A percentile compares a stretch with the other conserved stretches of the same genome.
Conservation (phyloP, 2,329 filamentous ascomycete species). For the Byssoonygena ceratinophila region DNA sequence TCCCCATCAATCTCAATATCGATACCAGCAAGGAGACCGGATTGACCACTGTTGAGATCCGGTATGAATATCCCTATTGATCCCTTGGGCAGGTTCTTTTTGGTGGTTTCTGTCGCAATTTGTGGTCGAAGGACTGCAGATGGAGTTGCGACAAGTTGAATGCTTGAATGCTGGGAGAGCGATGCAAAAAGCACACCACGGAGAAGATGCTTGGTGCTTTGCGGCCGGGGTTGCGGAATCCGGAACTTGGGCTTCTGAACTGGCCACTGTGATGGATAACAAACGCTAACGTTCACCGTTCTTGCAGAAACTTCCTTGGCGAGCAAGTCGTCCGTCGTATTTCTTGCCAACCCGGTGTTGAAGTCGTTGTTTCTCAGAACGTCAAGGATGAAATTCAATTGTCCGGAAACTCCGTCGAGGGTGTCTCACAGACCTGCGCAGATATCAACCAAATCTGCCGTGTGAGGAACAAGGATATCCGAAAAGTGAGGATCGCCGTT, state of each 20-base stretch:
- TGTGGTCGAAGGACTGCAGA: neutral
- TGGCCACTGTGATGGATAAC: neutral
- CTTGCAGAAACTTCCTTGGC: conserved; percentile 82
- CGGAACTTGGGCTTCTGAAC: no score
- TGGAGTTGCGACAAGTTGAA: no score
- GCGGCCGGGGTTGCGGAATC: neutral
- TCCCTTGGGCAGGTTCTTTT: neutral
- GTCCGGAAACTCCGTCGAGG: conserved; percentile 88
- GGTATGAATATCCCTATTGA: conserved; percentile 47
- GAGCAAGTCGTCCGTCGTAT: conserved; percentile 98
- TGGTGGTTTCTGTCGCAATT: neutral
- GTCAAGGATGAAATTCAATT: conserved; percentile 97
- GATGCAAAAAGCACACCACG: neutral
- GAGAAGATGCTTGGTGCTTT: neutral
- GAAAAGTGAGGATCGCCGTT: conserved; percentile 57
- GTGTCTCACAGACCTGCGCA: conserved; percentile 93
- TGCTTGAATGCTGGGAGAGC: no score
- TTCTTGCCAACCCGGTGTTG: conserved; percentile 78
- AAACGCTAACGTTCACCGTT: neutral
- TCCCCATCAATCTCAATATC: conserved; percentile 99
- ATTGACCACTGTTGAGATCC: conserved; percentile 87
- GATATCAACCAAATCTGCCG: conserved; percentile 99
- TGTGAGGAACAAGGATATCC: conserved; percentile 99
- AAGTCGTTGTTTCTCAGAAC: conserved; percentile 78
- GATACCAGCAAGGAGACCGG: conserved; percentile 92